Percentiles rank a stretch among this genome's conserved stretches.
Evolutionary conservation across 306 rosid genomes (phyloP).

Genomic region (Amphicarpaea edgeworthii): DNA sequence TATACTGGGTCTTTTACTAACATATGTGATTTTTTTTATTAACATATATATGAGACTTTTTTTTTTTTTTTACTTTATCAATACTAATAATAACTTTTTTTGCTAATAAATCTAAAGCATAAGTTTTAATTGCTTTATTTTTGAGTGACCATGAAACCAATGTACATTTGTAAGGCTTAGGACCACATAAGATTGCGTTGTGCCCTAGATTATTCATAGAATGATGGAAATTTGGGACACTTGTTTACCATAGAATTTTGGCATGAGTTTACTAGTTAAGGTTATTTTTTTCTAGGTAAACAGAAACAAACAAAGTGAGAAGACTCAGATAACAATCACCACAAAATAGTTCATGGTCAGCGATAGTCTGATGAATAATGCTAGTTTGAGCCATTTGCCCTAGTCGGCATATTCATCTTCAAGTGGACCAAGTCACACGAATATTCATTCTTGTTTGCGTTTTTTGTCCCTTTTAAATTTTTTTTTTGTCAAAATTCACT

Average conservation of each 20-base stretch:
- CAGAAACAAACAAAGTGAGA: conserved; percentile 5
- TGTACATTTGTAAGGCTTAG: too few species aligned
- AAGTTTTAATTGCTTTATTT: too few species aligned
- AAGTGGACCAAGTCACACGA: neutral
- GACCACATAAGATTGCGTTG: too few species aligned
- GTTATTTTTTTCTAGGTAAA: neutral
- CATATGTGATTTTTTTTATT: too few species aligned
- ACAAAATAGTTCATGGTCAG: conserved; percentile 12
- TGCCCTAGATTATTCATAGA: neutral
- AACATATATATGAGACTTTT: too few species aligned
- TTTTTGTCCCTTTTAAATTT: neutral
- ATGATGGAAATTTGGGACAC: neutral
- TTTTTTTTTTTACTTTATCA: too few species aligned
- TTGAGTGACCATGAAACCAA: too few species aligned
- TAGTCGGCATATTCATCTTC: conserved; percentile 5
- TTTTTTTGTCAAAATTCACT: neutral
- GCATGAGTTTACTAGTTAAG: neutral
- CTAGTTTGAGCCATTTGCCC: neutral
- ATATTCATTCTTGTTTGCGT: conserved; percentile 8
- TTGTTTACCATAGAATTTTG: neutral
- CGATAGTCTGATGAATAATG: neutral
- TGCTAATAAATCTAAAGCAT: too few species aligned
- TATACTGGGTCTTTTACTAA: too few species aligned
- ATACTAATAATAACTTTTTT: too few species aligned
- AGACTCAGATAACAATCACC: neutral